A percentile compares a stretch with the other conserved stretches of the same genome.
Conservation (phyloP, 192 early-diverging fungal genomes). For the Backusella psychrophila region DNA sequence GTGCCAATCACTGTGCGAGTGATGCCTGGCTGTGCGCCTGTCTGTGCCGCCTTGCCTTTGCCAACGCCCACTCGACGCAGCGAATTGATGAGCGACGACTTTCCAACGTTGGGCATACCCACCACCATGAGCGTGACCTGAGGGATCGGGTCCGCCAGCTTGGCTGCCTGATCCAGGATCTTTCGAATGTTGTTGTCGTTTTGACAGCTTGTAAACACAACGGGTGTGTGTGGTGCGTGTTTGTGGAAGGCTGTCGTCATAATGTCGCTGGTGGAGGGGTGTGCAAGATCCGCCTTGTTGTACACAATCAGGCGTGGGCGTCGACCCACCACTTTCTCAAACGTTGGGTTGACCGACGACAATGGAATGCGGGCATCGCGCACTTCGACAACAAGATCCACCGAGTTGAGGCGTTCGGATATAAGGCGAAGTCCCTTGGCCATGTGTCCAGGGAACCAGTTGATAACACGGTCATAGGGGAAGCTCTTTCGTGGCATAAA, state of each 20-base stretch:
- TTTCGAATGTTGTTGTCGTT: conserved; percentile 58
- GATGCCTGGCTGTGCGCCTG: conserved; percentile 86
- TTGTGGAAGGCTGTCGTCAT: conserved; percentile 25
- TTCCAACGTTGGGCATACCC: conserved; percentile 97
- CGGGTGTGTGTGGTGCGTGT: conserved; percentile 44
- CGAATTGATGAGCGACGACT: conserved; percentile 89
- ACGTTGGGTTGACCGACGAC: conserved; percentile 84
- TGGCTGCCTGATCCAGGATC: conserved; percentile 67
- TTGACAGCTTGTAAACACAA: conserved; percentile 65
- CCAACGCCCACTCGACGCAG: conserved; percentile 74
- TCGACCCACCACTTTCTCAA: conserved; percentile 63
- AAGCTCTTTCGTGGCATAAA: conserved; percentile 24
- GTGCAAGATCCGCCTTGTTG: conserved; percentile 92
- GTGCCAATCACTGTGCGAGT: conserved; percentile 70
- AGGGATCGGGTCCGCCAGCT: conserved; percentile 42
- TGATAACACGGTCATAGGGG: conserved; percentile 64
- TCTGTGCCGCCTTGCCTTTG: conserved; percentile 80
- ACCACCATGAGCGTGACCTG: conserved; percentile 74
- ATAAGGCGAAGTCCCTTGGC: conserved; percentile 76
- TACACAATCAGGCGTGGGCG: conserved; percentile 82
- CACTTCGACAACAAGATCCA: conserved; percentile 90
- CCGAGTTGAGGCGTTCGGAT: conserved; percentile 62
- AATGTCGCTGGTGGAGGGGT: conserved; percentile 46
- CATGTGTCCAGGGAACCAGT: conserved; percentile 91
- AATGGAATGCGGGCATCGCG: conserved; percentile 94